These are phyloP conservation scores for Magnaporthiopsis poae DNA, from an alignment of 2,329 filamentous ascomycete species.

Conservation along the genomic window DNA sequence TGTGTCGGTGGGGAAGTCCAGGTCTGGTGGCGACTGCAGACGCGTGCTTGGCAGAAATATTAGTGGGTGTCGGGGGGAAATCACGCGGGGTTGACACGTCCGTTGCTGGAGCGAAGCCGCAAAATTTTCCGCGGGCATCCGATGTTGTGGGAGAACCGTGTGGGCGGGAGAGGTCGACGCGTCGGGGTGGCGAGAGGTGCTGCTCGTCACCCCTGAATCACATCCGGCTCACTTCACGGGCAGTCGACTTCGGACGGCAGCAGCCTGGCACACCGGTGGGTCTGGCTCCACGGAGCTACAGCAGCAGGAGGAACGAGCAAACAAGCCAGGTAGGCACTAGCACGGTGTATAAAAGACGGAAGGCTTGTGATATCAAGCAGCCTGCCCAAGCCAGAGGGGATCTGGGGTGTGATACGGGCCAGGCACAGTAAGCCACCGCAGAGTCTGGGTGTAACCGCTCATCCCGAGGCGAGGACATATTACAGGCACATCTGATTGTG, in stretches of 20 bases:
- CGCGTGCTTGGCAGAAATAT: background rate
- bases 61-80: background rate
- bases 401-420: background rate
- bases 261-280: background rate
- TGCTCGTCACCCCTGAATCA: background rate
- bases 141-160: background rate
- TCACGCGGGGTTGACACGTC: background rate
- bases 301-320: background rate
- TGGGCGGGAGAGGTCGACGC: background rate
- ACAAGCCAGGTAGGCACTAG: background rate
- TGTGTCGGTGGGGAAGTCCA: background rate
- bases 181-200: background rate
- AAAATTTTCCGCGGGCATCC: background rate
- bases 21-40: background rate
- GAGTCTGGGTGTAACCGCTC: background rate
- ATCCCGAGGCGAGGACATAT: background rate
- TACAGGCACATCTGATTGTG: background rate
- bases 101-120: background rate
- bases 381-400: background rate
- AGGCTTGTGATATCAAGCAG: background rate
- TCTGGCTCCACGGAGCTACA: background rate
- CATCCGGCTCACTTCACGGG: background rate
- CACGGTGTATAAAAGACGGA: background rate
- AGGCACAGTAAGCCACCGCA: background rate
- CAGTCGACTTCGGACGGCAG: background rate